These are phyloP conservation scores for Medicago arabica DNA, from an alignment of 306 rosid species.

Conservation along the genomic window DNA sequence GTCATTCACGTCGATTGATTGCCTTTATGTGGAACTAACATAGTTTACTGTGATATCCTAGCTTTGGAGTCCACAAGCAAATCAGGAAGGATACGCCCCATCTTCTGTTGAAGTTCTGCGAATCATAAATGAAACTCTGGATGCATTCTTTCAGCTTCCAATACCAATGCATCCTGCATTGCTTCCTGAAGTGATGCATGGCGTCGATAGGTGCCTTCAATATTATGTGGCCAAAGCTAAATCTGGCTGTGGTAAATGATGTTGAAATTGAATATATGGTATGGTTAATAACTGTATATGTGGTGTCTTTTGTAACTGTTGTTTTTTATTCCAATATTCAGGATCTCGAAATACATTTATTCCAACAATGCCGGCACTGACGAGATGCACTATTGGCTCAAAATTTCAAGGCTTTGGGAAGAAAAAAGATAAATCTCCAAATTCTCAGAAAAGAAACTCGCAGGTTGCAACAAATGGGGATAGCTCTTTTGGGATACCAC, in stretches of 20 bases:
- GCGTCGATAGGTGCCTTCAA: constrained; percentile 94
- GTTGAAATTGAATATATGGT: constrained; percentile 19
- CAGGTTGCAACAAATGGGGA: constrained; percentile 96
- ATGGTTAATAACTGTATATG: constrained; percentile 36
- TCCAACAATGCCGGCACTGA: constrained; percentile 94
- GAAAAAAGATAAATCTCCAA: constrained; percentile 90
- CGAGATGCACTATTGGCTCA: constrained; percentile 85
- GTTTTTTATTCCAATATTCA: constrained; percentile 49
- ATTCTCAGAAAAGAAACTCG: constrained; percentile 79
- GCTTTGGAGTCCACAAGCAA: constrained; percentile 79
- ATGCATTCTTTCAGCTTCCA: constrained; percentile 93
- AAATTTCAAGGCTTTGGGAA: constrained; percentile 97
- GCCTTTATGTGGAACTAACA: constrained; percentile 41
- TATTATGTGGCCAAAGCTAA: constrained; percentile 75
- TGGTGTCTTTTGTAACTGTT: constrained; percentile 38
- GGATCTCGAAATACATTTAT: constrained; percentile 81
- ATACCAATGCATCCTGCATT: constrained; percentile 95
- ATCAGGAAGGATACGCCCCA: constrained; percentile 83
- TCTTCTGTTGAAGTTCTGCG: constrained; percentile 95
- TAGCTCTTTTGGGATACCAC: constrained; percentile 72
- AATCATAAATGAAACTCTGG: constrained; percentile 83
- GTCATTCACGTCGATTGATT: constrained; percentile 20
- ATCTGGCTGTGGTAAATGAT: constrained; percentile 87
- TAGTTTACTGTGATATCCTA: constrained; percentile 50
- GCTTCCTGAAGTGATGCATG: constrained; percentile 92